phyloP scores from a whole-genome alignment of 2,329 filamentous ascomycete genomes.

The Cercospora sp. region DNA sequence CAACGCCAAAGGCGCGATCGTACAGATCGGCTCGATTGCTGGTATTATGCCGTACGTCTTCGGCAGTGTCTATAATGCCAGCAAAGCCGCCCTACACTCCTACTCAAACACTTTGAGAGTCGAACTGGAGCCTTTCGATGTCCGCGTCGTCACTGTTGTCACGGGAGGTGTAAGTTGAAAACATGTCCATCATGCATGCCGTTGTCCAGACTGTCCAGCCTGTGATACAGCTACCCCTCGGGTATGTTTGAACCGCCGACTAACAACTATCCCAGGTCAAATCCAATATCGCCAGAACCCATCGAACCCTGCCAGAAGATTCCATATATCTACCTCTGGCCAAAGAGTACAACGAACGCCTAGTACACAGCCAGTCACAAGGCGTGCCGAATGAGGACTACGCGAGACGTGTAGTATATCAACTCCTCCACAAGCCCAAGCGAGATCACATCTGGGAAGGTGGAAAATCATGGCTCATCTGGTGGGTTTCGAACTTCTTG shows the following conservation, averaged over 20 bases:
- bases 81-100: slow-evolving; percentile 60
- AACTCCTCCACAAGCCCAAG: slow-evolving; percentile 47
- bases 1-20: slow-evolving; percentile 47
- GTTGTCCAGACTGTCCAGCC: too few species aligned
- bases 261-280: slow-evolving; percentile 42
- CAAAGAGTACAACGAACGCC: slow-evolving; percentile 53
- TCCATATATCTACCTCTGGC: slow-evolving; percentile 57
- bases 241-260: too few species aligned
- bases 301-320: slow-evolving; percentile 50
- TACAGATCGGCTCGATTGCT: slow-evolving; percentile 49
- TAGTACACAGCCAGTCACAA: slow-evolving; percentile 56
- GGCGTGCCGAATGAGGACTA: slow-evolving; percentile 57
- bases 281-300: slow-evolving; percentile 57
- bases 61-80: slow-evolving; percentile 56
- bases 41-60: slow-evolving; percentile 49
- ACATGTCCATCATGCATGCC: too few species aligned
- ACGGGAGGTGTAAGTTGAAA: slow-evolving; percentile 54
- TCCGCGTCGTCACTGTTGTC: slow-evolving; percentile 51
- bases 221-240: too few species aligned
- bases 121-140: slow-evolving; percentile 55
- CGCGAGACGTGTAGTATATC: slow-evolving; percentile 56
- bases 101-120: slow-evolving; percentile 61
- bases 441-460: slow-evolving; percentile 56
- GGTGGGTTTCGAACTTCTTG: slow-evolving; percentile 52
- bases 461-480: slow-evolving; percentile 51